Conservation (phyloP, 495 filamentous ascomycete species). For the Astrothelium subdiscretum region DNA sequence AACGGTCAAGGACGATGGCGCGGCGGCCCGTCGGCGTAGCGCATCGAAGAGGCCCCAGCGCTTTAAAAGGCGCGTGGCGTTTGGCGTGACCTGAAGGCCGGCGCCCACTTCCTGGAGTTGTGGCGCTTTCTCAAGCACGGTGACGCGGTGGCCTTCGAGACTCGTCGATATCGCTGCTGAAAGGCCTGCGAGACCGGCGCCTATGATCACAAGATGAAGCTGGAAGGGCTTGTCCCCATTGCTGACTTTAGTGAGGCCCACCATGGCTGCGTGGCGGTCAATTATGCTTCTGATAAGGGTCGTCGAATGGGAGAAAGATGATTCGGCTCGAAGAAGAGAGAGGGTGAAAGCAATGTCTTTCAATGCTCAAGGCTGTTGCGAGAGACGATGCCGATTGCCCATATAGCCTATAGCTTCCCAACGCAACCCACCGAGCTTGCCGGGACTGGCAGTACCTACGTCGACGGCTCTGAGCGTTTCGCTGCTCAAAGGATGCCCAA, state of each 20-base stretch:
- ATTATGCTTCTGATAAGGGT: not conserved
- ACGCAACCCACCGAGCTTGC: not conserved
- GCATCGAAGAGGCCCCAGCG: conserved; percentile 41
- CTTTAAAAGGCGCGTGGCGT: conserved; percentile 41
- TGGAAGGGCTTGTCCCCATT: not conserved
- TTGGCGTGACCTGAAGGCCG: conserved; percentile 48
- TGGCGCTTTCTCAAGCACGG: conserved; percentile 15
- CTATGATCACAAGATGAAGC: conserved; percentile 22
- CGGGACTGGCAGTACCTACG: not conserved
- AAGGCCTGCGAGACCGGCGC: conserved; percentile 38
- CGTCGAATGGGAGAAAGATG: not conserved
- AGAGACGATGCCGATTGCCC: not conserved
- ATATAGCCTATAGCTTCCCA: not conserved
- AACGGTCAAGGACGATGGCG: conserved; percentile 44
- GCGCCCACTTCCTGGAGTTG: conserved; percentile 33
- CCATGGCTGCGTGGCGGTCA: not conserved
- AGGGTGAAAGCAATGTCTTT: not conserved
- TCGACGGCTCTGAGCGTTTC: not conserved
- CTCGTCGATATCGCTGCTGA: conserved; percentile 30
- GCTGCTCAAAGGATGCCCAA: not conserved
- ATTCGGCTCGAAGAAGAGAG: not conserved
- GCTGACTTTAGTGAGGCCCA: not conserved
- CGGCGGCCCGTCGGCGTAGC: conserved; percentile 36
- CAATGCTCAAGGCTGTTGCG: not conserved
- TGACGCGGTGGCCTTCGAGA: conserved; percentile 20